Conservation (phyloP, 345 rosid species). For the Euclidium syriacum region DNA sequence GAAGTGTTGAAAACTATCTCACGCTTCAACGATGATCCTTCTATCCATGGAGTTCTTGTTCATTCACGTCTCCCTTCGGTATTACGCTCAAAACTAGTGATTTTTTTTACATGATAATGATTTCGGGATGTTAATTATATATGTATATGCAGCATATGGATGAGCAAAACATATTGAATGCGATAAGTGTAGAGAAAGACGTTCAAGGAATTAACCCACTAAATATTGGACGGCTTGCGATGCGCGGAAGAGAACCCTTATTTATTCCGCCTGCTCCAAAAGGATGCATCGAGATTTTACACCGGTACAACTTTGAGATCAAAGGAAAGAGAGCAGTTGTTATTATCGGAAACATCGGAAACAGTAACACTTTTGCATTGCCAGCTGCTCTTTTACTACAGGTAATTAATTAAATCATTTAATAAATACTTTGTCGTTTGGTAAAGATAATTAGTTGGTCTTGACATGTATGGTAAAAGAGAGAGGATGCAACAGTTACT, state of each 20-base stretch:
- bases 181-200: slow-evolving; percentile 74
- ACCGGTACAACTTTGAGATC: slow-evolving; percentile 58
- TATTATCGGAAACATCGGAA: too few species aligned
- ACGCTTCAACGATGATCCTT: slow-evolving; percentile 58
- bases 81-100: slow-evolving; percentile 11
- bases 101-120: too few species aligned
- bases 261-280: slow-evolving; percentile 87
- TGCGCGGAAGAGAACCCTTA: slow-evolving; percentile 80
- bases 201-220: slow-evolving; percentile 88
- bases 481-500: slow-evolving; percentile 79
- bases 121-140: too few species aligned
- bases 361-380: slow-evolving; percentile 94
- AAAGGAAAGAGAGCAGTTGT: slow-evolving; percentile 87
- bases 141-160: slow-evolving; percentile 74
- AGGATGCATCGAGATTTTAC: slow-evolving; percentile 86
- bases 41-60: slow-evolving; percentile 88
- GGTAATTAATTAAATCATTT: too few species aligned
- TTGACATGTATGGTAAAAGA: too few species aligned
- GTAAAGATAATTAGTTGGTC: neutral
- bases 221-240: slow-evolving; percentile 80
- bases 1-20: slow-evolving; percentile 60
- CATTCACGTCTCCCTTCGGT: slow-evolving; percentile 82
- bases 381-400: slow-evolving; percentile 85
- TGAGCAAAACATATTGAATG: slow-evolving; percentile 68
- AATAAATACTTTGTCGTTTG: too few species aligned